These are phyloP conservation scores for Graphium sp. DNA, from an alignment of 2,329 filamentous ascomycete species.

Conservation along the genomic window DNA sequence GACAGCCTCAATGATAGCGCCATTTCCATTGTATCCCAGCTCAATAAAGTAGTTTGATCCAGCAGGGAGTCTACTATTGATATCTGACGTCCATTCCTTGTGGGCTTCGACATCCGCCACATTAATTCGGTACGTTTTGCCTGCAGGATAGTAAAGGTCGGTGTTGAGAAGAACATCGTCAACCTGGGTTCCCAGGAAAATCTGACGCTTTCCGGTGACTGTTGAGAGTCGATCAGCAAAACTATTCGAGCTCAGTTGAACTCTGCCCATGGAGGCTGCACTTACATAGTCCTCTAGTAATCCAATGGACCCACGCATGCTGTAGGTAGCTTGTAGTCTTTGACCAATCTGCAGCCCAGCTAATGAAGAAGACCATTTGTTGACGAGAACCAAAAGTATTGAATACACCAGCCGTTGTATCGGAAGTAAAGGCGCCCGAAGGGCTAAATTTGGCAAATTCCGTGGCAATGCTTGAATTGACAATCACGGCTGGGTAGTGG, in stretches of 20 bases:
- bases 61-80: slow-evolving; percentile 27
- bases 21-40: slow-evolving; percentile 32
- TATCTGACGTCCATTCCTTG: slow-evolving; percentile 19
- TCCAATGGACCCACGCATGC: slow-evolving; percentile 46
- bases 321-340: slow-evolving; percentile 38
- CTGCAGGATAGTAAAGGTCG: slow-evolving; percentile 28
- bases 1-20: slow-evolving; percentile 32
- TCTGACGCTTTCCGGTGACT: slow-evolving; percentile 34
- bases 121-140: slow-evolving; percentile 28
- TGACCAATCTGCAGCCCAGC: slow-evolving; percentile 24
- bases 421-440: slow-evolving; percentile 17
- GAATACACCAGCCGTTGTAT: slow-evolving; percentile 38
- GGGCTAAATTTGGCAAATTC: slow-evolving; percentile 34
- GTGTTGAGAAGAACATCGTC: slow-evolving; percentile 44
- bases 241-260: slow-evolving; percentile 1
- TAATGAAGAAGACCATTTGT: slow-evolving; percentile 45
- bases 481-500: slow-evolving; percentile 41
- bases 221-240: slow-evolving; percentile 4
- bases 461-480: slow-evolving; percentile 31
- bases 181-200: slow-evolving; percentile 38
- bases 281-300: slow-evolving; percentile 35
- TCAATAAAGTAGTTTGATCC: slow-evolving; percentile 36
- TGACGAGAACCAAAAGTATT: slow-evolving; percentile 35
- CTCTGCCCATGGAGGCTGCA: slow-evolving; percentile 6
- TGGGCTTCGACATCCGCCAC: slow-evolving; percentile 27